Percentiles rank a stretch among this genome's conserved stretches.
Evolutionary conservation across 805 yeast species (phyloP).

Genomic region (Suhomyces sp.): DNA sequence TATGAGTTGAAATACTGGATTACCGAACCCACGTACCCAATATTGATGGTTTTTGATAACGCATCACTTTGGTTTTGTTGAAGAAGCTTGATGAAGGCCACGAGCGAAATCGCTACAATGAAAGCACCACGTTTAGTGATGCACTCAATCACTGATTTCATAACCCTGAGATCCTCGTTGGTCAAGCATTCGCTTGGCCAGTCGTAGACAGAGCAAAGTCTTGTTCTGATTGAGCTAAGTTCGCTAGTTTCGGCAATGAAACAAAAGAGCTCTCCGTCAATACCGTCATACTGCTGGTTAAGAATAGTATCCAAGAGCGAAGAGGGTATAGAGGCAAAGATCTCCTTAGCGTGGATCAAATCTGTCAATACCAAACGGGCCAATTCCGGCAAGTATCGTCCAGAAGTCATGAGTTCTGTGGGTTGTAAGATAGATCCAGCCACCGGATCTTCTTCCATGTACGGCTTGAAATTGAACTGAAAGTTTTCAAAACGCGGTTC

Average conservation of each 20-base stretch:
- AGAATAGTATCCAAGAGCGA: constrained; percentile 12
- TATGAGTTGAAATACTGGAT: constrained; percentile 42
- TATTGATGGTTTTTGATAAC: constrained; percentile 20
- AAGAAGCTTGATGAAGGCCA: constrained; percentile 34
- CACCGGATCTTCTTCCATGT: constrained; percentile 27
- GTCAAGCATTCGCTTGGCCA: constrained; percentile 19
- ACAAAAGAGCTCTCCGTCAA: constrained; percentile 44
- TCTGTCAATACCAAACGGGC: constrained; percentile 42
- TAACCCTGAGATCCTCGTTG: constrained; percentile 21
- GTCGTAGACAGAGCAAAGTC: constrained; percentile 19
- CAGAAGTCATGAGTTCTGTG: constrained; percentile 51
- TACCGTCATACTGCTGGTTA: constrained; percentile 23
- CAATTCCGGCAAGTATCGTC: constrained; percentile 56
- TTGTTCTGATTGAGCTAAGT: constrained; percentile 13
- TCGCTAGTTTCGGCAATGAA: constrained; percentile 30
- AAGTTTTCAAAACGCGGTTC: constrained; percentile 28
- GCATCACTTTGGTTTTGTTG: constrained; percentile 17
- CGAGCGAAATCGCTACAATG: constrained; percentile 39
- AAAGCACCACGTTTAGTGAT: constrained; percentile 46
- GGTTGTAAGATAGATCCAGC: constrained; percentile 48
- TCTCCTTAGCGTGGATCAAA: constrained; percentile 24
- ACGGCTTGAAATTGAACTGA: constrained; percentile 21
- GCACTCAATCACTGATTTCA: constrained; percentile 31
- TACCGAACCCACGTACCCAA: constrained; percentile 54
- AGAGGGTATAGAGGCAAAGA: constrained; percentile 20